Evolutionary conservation across 129 eudicot genomes (phyloP), one percentile per base, ranked within the genome.

Genomic region (Centella asiatica): DNA sequence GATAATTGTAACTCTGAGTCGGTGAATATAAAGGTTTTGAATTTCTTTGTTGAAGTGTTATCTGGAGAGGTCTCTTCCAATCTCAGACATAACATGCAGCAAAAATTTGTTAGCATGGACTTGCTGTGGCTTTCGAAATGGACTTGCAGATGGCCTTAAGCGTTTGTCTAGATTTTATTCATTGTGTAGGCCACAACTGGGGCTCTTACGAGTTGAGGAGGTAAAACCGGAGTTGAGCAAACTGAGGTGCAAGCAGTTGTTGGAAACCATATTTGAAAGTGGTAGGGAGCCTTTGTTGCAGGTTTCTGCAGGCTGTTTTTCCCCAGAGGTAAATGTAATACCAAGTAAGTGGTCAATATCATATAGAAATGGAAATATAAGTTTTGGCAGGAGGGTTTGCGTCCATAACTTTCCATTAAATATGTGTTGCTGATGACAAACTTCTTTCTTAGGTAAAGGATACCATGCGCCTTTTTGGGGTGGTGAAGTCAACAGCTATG

Each of bases 91-190:
- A 76, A 76, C 46, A 34, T 86, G 52, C 95, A 76, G 69, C 64
- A 74, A 81, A 90, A 86, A 59, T 83, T 90, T 50, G 71, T 78
- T 34, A 56, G 64, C 74, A 83, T 81, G 89, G 83, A 86, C 79
- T 61, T 75, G 70, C 57, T 22, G 68, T 75, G 44, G 50, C 85
- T 90, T 44, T 78, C 89, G 14, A 83, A 81, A 75, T 90, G 97
- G 95, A 50, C 74, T 90, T 69, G 92, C 92, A 60, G 97, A 86
- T 81, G 93, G 95, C 47, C 95, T 90, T 54, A 90, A 83, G 75
- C 93, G 86, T 72, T 64, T 90, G 42, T 81, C 97, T 8, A 76
- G 78, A 63, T 37, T 83, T 45, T 83, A 86, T 69, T 29, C 76
- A 12, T 57, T 81, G 68, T 74, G 89, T 61, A 78, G 73, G 65